Evolutionary conservation across 345 rosid species (phyloP).

Genomic region (Syzygium aromaticum): DNA sequence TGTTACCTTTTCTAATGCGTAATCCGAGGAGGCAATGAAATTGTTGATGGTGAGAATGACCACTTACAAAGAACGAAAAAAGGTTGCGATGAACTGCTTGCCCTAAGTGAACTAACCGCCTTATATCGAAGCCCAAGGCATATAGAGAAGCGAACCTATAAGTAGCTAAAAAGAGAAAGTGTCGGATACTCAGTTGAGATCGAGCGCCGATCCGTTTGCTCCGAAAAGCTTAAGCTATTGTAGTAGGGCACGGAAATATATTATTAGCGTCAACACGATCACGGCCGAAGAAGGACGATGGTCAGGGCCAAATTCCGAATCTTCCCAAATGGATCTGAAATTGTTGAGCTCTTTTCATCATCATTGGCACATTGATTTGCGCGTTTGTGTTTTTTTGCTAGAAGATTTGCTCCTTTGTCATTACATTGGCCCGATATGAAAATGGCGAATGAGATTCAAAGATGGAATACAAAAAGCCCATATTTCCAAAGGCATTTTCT

Average conservation of each 20-base stretch:
- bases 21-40: too few relatives aligned
- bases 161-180: neutral
- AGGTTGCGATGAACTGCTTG: too few relatives aligned
- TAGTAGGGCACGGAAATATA: neutral
- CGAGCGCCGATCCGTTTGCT: neutral
- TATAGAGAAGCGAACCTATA: neutral
- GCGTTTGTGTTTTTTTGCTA: neutral
- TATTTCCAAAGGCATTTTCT: neutral
- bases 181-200: neutral
- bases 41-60: too few relatives aligned
- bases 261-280: neutral
- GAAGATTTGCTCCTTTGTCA: neutral
- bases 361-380: neutral
- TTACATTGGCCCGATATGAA: neutral
- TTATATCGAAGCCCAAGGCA: neutral
- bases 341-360: neutral
- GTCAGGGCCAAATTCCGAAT: neutral
- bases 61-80: too few relatives aligned
- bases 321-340: neutral
- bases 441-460: neutral
- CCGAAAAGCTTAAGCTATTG: accelerated
- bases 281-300: neutral
- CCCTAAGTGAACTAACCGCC: too few relatives aligned
- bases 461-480: neutral
- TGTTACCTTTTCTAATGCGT: too few relatives aligned